Base-by-base conservation (phyloP, 441 rosid species). In the Syzygium malaccense region DNA sequence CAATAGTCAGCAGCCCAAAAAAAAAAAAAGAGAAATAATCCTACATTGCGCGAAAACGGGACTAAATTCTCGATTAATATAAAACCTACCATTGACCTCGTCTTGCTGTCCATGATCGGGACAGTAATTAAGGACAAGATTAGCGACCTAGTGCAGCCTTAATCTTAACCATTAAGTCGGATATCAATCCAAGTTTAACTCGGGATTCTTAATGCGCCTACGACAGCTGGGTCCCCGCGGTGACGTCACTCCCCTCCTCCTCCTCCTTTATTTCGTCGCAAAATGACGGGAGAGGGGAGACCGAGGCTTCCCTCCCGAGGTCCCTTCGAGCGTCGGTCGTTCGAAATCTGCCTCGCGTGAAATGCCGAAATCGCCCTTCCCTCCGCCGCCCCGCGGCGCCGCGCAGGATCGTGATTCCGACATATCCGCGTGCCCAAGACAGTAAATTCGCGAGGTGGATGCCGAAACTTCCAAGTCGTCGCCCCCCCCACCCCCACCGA, bases 21-120 rank as follows among this genome's bases (percentile, higher is more conserved):
- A 20, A 55, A 55, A 48, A 48, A 48, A 48, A 6, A 28, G n/a
- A 60, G 2, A 26, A 4, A 41, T 41, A 41, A 41, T 41, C 45
- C 45, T 0, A 6, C 45, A 7, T 5, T 3, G 4, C 0, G 26
- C 4, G 3, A 5, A 71, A 37, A 6, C 6, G 4, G 9, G 17
- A 30, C 48, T 37, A 18, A 11, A 13, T 37, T 71, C 18, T 4
- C 83, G 2, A 37, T 75, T 37, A 20, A 41, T 37, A 6, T 37
- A 41, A 75, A 75, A 28, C 5, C 83, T 12, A 7, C 5, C 5
- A 23, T 41, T 14, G 51, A 75, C 83, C 83, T 23, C 10, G 15
- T 12, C 83, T 23, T 1, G 18, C 12, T 23, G 18, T 14, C 49
- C 23, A 41, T 23, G 83, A 26, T 23, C 18, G 25, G 9, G 83